Percentiles rank a stretch among this genome's conserved stretches.
phyloP scores from a whole-genome alignment of 441 rosid genomes.

The Brassica hybrid region DNA sequence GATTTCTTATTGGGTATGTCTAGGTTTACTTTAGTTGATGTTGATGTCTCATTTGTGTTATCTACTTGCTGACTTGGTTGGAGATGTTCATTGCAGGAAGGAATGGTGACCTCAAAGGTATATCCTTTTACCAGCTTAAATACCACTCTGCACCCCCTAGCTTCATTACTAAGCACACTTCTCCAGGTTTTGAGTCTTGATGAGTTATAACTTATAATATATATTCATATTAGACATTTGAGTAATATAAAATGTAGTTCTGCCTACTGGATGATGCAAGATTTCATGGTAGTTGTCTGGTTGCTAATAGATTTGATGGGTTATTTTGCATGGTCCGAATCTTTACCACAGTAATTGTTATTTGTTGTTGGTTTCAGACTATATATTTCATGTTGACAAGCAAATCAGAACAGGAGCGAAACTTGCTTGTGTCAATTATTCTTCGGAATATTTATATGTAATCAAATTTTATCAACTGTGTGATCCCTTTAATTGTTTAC shows the following conservation, averaged over 20 bases:
- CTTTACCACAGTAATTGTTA: neutral
- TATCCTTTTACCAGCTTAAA: constrained; percentile 8
- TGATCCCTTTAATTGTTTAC: constrained; percentile 20
- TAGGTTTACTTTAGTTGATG: neutral
- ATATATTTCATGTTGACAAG: constrained; percentile 74
- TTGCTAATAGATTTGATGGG: neutral
- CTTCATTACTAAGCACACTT: constrained; percentile 6
- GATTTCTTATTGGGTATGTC: constrained; percentile 81
- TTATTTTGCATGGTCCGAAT: neutral
- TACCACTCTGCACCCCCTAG: constrained; percentile 8
- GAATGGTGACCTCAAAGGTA: constrained; percentile 85
- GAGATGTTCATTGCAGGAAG: constrained; percentile 58
- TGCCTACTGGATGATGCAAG: constrained; percentile 8
- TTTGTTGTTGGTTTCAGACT: constrained; percentile 53
- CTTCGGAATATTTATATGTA: neutral
- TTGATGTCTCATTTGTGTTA: constrained; percentile 1
- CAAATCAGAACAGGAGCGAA: constrained; percentile 95
- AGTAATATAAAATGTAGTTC: neutral
- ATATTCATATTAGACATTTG: neutral
- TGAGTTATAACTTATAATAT: neutral
- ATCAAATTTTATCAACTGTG: neutral
- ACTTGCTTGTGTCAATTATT: constrained; percentile 63
- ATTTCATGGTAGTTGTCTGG: neutral
- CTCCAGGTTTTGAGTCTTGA: neutral
- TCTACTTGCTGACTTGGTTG: constrained; percentile 15